Percentiles rank a stretch among this genome's conserved stretches.
phyloP scores from a whole-genome alignment of 176 grass and related monocot species.

The Tuctoria greenei region DNA sequence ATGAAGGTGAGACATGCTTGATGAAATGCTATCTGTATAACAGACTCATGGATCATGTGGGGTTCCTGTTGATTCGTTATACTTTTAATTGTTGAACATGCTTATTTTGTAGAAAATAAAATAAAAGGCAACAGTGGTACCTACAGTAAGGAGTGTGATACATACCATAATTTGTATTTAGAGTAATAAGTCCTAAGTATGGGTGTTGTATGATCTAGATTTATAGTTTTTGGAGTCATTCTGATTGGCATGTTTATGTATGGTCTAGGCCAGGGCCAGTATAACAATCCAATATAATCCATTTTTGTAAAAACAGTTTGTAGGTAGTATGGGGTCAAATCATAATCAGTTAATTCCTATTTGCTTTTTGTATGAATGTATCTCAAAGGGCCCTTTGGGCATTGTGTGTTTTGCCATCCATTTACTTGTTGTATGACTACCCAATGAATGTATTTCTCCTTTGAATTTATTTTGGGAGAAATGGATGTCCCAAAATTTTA shows the following conservation, averaged over 20 bases:
- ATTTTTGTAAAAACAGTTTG: background rate
- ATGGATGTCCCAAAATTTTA: no score
- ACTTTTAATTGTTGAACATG: background rate
- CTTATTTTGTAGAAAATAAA: background rate
- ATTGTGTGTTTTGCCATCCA: no score
- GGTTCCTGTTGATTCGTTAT: constrained; percentile 18
- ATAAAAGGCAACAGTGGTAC: background rate
- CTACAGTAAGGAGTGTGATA: background rate
- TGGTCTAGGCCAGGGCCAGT: background rate
- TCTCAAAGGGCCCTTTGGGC: constrained; percentile 15
- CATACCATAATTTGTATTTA: background rate
- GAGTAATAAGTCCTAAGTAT: background rate
- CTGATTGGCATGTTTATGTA: background rate
- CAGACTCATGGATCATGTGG: constrained; percentile 1
- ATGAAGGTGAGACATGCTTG: constrained; percentile 40
- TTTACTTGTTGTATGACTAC: no score
- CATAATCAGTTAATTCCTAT: background rate
- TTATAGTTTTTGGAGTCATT: constrained; percentile 4
- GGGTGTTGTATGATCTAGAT: constrained; percentile 8
- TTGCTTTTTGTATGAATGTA: constrained; percentile 26
- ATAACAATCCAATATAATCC: background rate
- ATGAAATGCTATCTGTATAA: constrained; percentile 28
- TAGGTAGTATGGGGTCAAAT: constrained; percentile 13
- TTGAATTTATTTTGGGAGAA: no score
- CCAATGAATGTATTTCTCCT: no score